Conservation (phyloP, 352 stramenopile genomes). For the Lagenidium sp. region DNA sequence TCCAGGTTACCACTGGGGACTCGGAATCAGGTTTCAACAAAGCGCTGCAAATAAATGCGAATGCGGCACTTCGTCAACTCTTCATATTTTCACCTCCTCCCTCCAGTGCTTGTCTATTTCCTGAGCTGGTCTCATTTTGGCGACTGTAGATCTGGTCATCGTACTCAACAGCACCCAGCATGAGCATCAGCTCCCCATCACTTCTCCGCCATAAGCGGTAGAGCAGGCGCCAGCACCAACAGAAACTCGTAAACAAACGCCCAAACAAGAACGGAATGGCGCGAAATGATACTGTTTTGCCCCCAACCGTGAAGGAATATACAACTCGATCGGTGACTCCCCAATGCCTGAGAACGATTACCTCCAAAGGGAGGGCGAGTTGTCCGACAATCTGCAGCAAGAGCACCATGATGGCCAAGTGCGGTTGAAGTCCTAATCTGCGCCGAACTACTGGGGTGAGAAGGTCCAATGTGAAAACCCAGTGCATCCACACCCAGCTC, state of each 20-base stretch:
- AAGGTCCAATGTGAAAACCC: constrained; percentile 20
- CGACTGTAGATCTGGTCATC: no score
- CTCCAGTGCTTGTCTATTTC: no score
- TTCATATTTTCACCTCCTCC: no score
- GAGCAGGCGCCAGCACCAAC: constrained; percentile 14
- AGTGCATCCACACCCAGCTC: constrained; percentile 20
- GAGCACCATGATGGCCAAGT: constrained; percentile 1
- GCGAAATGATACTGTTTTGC: not conserved
- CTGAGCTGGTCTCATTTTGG: no score
- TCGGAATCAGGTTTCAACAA: no score
- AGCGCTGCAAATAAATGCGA: no score
- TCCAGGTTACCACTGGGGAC: no score
- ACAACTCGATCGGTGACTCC: constrained; percentile 2
- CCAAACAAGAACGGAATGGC: constrained; percentile 9
- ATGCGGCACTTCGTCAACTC: no score
- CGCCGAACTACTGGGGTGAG: constrained; percentile 10
- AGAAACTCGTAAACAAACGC: constrained; percentile 9
- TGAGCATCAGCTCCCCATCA: constrained; percentile 14
- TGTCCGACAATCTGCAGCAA: constrained; percentile 2
- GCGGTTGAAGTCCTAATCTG: not conserved
- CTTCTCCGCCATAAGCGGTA: constrained; percentile 5
- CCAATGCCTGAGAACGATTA: not conserved
- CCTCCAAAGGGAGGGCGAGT: not conserved
- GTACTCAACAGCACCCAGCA: constrained; percentile 18
- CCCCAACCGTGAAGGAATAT: not conserved